phyloP scores from a whole-genome alignment of 106 monocot genomes.

The Apostasia ramifera region DNA sequence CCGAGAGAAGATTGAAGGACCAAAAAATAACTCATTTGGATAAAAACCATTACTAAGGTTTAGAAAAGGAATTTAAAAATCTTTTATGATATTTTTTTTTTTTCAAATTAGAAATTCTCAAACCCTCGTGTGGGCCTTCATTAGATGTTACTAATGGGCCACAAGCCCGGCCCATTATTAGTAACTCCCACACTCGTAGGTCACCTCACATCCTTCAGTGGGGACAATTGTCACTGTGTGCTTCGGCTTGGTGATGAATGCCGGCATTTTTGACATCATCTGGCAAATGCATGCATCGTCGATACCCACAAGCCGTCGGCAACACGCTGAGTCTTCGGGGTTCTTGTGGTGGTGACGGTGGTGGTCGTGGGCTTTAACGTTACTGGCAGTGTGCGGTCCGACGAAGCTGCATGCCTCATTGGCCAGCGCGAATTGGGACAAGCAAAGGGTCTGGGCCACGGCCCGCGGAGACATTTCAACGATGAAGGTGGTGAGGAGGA shows the following conservation, averaged over 20 bases:
- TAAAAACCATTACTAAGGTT: too few species aligned
- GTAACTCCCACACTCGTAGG: conserved; percentile 6
- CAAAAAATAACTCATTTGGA: too few species aligned
- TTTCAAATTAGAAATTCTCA: too few species aligned
- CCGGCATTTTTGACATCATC: conserved; percentile 13
- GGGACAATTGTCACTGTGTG: conserved; percentile 20
- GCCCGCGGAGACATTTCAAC: not conserved
- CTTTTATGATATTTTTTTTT: too few species aligned
- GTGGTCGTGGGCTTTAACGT: not conserved
- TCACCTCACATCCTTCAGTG: conserved; percentile 16
- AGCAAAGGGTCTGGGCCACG: conserved; percentile 24
- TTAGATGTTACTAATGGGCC: too few species aligned
- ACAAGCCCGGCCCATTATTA: too few species aligned
- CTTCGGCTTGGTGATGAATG: conserved; percentile 24
- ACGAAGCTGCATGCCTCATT: conserved; percentile 25
- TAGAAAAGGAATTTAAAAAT: too few species aligned
- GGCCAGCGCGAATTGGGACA: conserved; percentile 21
- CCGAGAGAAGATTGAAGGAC: too few species aligned
- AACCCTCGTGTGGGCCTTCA: too few species aligned
- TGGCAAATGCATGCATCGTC: conserved; percentile 34
- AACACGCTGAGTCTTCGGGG: conserved; percentile 20
- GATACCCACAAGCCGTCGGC: conserved; percentile 20
- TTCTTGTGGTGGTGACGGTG: not conserved
- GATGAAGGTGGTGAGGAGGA: too few species aligned
- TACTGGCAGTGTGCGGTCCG: not conserved